Base-by-base conservation (phyloP, 352 stramenopile species). In the Phytophthora citrophthora region DNA sequence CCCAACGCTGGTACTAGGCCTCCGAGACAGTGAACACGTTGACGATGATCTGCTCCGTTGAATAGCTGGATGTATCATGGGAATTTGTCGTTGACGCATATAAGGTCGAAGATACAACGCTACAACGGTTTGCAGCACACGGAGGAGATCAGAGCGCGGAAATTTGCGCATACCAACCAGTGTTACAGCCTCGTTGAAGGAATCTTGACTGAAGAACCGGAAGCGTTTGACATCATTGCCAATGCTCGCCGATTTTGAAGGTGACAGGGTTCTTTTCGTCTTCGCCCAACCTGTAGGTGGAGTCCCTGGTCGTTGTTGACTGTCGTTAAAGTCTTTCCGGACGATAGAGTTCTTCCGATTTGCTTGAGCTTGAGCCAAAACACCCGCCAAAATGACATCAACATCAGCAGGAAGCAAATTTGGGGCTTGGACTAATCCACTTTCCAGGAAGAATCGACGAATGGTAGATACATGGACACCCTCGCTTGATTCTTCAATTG, bases 101-200 rank as follows among this genome's bases (percentile, higher is more conserved):
- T 75, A 78, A 44, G 83, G 77, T 15, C 77, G 65, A 4, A 89
- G 29, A 52, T 77, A 89, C 6, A 89, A 63, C 2, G 68, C 68
- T 39, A 89, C 82, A 31, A 88, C 68, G 2, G 74, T 77, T 56
- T 92, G 73, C 0, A 92, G 64, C 7, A 82, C 76, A 27, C 64
- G 72, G 26, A 86, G 76, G 23, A 83, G 41, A 16, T 89, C 80
- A 10, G 75, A 76, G 2, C 85, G 72, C 8, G 86, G 80, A 54
- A 83, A 93, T 18, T 76, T 70, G 36, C 85, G 85, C 51, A 88
- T 81, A 0, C 72, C 74, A 23, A 93, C 66, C 26, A 93, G 60
- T 18, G 83, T 91, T 26, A 90, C 64, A 5, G 83, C 81, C 50
- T 94, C 82, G 27, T 88, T 91, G 55, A 93, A 94, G 13, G 77